Conservation (phyloP, 2,329 filamentous ascomycete genomes). For the Colletotrichum gloeosporioides region DNA sequence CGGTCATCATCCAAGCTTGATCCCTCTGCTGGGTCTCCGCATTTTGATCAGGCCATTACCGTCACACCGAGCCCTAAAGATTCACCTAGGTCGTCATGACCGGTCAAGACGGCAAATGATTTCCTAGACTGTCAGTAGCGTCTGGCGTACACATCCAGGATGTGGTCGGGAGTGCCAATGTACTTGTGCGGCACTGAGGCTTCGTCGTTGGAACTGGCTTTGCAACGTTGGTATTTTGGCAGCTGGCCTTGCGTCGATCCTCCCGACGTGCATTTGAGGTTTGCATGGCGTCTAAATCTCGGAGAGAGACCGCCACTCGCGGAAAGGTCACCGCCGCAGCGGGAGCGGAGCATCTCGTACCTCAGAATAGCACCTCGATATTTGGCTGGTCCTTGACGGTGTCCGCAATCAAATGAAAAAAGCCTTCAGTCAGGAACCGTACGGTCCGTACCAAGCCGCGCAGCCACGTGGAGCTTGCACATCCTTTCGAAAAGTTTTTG, state of each 20-base stretch:
- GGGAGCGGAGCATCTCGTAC: not conserved
- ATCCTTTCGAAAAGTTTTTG: not conserved
- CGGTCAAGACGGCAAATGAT: not conserved
- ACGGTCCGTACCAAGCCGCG: not conserved
- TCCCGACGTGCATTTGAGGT: not conserved
- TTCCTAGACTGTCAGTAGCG: not conserved
- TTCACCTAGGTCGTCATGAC: not conserved
- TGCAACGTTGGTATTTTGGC: not conserved
- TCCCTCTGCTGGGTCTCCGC: not conserved
- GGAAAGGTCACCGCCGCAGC: not conserved
- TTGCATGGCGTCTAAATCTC: not conserved
- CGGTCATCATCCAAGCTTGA: not conserved
- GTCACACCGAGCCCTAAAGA: not conserved
- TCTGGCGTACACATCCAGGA: not conserved
- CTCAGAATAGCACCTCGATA: not conserved
- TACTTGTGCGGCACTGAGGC: not conserved
- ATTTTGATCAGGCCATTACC: not conserved
- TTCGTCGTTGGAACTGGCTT: not conserved
- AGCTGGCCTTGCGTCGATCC: constrained; percentile 3
- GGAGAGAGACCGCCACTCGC: not conserved
- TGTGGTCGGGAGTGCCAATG: not conserved
- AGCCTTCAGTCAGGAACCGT: not conserved
- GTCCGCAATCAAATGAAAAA: not conserved
- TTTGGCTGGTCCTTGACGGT: not conserved
- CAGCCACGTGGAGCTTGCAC: not conserved